Evolutionary conservation across 441 rosid species (phyloP).

Genomic region (Viola pubescens): DNA sequence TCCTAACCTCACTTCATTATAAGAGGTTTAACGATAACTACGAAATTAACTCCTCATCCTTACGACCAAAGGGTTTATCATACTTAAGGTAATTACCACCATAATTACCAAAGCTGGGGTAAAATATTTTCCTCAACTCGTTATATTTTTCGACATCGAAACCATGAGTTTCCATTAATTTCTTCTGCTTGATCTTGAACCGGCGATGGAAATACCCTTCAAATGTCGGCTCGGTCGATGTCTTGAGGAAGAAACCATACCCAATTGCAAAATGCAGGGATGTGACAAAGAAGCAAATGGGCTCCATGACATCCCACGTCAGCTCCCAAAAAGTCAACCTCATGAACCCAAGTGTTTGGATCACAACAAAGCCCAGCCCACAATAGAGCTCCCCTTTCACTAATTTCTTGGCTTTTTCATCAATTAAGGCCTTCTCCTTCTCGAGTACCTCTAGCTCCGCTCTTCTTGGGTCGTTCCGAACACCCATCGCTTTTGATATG

Average conservation of each 20-base stretch:
- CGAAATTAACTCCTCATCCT: background rate
- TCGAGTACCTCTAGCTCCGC: conserved; percentile 48
- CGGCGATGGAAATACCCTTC: conserved; percentile 79
- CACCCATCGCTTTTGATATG: conserved; percentile 30
- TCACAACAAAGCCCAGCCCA: conserved; percentile 56
- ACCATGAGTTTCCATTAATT: conserved; percentile 32
- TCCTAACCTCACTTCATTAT: background rate
- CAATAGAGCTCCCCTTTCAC: conserved; percentile 66
- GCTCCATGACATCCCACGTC: conserved; percentile 99
- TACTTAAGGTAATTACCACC: background rate
- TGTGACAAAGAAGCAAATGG: conserved; percentile 77
- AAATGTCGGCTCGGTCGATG: conserved; percentile 75
- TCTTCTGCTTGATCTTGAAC: conserved; percentile 49
- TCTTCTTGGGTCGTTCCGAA: conserved; percentile 51
- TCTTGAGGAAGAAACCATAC: conserved; percentile 66
- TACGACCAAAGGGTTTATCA: background rate
- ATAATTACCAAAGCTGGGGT: background rate
- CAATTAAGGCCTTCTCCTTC: conserved; percentile 42
- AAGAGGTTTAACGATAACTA: background rate
- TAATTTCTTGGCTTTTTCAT: conserved; percentile 40
- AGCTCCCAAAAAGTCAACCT: conserved; percentile 96
- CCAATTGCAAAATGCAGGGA: conserved; percentile 63
- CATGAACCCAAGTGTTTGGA: conserved; percentile 80
- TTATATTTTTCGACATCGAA: conserved; percentile 52
- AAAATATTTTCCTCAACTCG: conserved; percentile 36